Evolutionary conservation across 1,139 yeast species (phyloP).

Genomic region (Candida tetrigidarum): DNA sequence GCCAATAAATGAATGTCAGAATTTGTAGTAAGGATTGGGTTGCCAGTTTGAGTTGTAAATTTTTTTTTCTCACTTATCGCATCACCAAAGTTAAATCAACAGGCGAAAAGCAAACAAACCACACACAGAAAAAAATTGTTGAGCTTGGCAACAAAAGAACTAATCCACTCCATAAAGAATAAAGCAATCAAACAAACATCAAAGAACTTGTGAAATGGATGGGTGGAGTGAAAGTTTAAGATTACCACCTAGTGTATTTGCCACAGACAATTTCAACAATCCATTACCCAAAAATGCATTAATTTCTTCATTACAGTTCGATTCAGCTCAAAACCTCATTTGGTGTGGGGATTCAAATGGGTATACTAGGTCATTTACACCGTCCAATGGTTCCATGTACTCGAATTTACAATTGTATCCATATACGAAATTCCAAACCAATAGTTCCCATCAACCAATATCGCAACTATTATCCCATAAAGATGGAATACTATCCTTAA

Average conservation of each 20-base stretch:
- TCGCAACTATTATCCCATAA: slow-evolving; percentile 55
- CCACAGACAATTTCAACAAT: slow-evolving; percentile 9
- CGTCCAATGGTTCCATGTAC: slow-evolving; percentile 20
- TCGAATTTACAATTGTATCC: slow-evolving; percentile 37
- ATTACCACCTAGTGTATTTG: slow-evolving; percentile 14
- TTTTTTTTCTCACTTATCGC: neutral
- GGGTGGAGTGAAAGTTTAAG: slow-evolving; percentile 43
- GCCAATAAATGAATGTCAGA: neutral
- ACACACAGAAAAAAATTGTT: neutral
- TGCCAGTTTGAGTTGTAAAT: too few relatives aligned
- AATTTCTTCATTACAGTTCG: slow-evolving; percentile 57
- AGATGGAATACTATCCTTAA: slow-evolving; percentile 63
- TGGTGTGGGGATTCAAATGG: slow-evolving; percentile 83
- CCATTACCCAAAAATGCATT: neutral
- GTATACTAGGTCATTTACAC: slow-evolving; percentile 35
- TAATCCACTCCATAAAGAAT: neutral
- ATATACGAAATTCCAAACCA: slow-evolving; percentile 56
- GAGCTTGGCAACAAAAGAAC: neutral
- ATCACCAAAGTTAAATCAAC: too few relatives aligned
- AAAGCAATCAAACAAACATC: neutral
- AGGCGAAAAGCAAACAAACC: neutral
- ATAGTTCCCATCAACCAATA: slow-evolving; percentile 42
- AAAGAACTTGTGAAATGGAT: slow-evolving; percentile 31
- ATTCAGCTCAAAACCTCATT: slow-evolving; percentile 68
- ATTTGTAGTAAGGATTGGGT: neutral